Evolutionary conservation across 179 eudicot genomes (phyloP), one percentile per base, ranked within the genome.

Genomic region (Patellifolia procumbens): DNA sequence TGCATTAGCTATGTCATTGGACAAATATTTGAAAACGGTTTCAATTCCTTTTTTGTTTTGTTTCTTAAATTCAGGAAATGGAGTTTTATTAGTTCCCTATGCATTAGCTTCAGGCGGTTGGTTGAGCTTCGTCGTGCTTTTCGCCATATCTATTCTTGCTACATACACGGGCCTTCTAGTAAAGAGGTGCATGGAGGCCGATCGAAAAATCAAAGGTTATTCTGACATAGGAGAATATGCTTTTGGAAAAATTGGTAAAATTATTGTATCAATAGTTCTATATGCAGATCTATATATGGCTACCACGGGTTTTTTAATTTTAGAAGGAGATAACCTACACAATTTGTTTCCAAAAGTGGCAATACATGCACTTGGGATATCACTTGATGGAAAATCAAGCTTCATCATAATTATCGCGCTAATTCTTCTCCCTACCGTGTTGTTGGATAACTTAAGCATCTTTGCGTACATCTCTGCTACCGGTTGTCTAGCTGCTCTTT

Each of bases 91-190:
- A 43, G 64, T 87, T 22, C 91, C 97, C 42, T 90, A 85, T 62
- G 94, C 94, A 39, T 60, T 91, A 49, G 68, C 94, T 34, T 85
- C 88, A 20, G 91, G 92, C 69, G 97, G 97, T 49, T 91, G 97
- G 97, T 55, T 87, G 37, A 88, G 94, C 81, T 77, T 91, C 35
- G n/a, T 78, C n/a, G 71, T 90, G 19, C 86, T 91, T 15, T 80
- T 91, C 45, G 7, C 79, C 35, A 68, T 91, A 13, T 89, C 94
- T 5, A 43, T 39, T 4, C 32, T 76, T 29, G 79, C 90, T 24
- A 88, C 83, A 80, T 91, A 88, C 85, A 81, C 94, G 0, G 88
- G 87, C 49, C 37, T 90, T 45, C 83, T 91, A 12, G 81, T 91
- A 35, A 79, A 88, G 77, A 76, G 84, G 77, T 90, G 91, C 63